Conservation (phyloP, 1,139 yeast genomes). For the Debaryomyces subglobosus region DNA sequence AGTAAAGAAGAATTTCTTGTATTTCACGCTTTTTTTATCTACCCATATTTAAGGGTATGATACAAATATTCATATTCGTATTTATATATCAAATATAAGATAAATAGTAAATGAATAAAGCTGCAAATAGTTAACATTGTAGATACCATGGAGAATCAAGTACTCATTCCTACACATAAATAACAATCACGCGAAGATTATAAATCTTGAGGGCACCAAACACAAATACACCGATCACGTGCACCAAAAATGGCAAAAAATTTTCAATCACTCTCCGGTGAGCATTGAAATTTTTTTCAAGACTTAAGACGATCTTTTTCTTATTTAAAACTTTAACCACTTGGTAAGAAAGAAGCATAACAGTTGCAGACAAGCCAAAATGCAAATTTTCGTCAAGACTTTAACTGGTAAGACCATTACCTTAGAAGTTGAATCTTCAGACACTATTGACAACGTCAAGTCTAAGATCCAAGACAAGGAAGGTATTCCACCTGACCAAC, state of each 20-base stretch:
- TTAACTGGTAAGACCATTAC: slow-evolving; percentile 99
- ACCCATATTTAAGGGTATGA: background rate
- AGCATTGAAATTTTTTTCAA: background rate
- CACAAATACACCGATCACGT: background rate
- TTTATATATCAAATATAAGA: no score
- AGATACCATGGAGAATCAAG: background rate
- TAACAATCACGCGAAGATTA: background rate
- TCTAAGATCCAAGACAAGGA: slow-evolving; percentile 99
- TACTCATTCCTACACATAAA: background rate
- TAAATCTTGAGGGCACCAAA: background rate
- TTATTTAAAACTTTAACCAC: slow-evolving; percentile 9
- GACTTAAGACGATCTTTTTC: background rate
- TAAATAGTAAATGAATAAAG: background rate
- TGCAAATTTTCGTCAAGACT: slow-evolving; percentile 99
- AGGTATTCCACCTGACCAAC: slow-evolving; percentile 99
- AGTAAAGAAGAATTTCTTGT: background rate
- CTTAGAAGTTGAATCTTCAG: slow-evolving; percentile 98
- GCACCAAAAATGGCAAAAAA: background rate
- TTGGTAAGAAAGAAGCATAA: slow-evolving; percentile 58
- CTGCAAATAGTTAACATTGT: background rate
- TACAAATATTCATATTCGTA: no score
- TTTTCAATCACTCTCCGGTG: background rate
- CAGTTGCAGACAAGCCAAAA: slow-evolving; percentile 58
- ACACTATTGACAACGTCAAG: slow-evolving; percentile 99
- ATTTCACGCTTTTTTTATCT: background rate